phyloP scores from a whole-genome alignment of 768 basidiomycete species.

The Xerocomellus chrysenteron region DNA sequence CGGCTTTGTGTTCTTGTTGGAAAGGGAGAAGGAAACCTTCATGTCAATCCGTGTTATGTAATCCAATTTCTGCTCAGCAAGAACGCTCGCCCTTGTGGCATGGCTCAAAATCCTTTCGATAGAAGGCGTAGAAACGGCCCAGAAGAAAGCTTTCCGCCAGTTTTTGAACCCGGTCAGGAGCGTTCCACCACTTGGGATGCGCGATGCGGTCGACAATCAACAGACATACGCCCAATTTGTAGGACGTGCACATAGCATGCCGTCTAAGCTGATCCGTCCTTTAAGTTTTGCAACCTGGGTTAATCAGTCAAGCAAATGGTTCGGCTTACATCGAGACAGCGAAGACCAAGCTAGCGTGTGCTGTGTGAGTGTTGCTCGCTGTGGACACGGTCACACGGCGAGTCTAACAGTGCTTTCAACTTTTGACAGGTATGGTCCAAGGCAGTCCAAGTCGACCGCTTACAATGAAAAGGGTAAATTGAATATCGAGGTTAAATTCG shows the following conservation, averaged over 20 bases:
- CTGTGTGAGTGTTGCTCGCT: conserved; percentile 64
- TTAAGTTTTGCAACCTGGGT: conserved; percentile 82
- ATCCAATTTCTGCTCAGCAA: conserved; percentile 5
- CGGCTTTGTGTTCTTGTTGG: conserved; percentile 51
- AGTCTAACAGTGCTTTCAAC: conserved; percentile 2
- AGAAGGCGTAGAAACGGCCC: conserved; percentile 89
- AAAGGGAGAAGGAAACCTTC: conserved; percentile 90
- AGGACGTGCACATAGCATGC: conserved; percentile 24
- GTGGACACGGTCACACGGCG: neutral
- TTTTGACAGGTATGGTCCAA: conserved; percentile 68
- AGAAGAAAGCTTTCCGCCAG: conserved; percentile 72
- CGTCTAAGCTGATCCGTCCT: conserved; percentile 7
- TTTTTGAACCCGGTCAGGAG: conserved; percentile 47
- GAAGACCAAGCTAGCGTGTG: conserved; percentile 90
- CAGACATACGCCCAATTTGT: conserved; percentile 89
- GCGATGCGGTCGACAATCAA: conserved; percentile 51
- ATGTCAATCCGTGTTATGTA: conserved; percentile 39
- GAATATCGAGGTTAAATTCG: conserved; percentile 95
- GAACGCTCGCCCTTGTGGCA: conserved; percentile 11
- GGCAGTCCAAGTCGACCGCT: conserved; percentile 73
- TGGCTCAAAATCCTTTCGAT: conserved; percentile 68
- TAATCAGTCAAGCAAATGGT: conserved; percentile 92
- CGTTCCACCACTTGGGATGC: conserved; percentile 19
- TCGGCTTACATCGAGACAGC: conserved; percentile 96
- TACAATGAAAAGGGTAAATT: conserved; percentile 88